These are phyloP conservation scores for Aspergillus saccharolyticus DNA, from an alignment of 495 filamentous ascomycete species.

Conservation along the genomic window DNA sequence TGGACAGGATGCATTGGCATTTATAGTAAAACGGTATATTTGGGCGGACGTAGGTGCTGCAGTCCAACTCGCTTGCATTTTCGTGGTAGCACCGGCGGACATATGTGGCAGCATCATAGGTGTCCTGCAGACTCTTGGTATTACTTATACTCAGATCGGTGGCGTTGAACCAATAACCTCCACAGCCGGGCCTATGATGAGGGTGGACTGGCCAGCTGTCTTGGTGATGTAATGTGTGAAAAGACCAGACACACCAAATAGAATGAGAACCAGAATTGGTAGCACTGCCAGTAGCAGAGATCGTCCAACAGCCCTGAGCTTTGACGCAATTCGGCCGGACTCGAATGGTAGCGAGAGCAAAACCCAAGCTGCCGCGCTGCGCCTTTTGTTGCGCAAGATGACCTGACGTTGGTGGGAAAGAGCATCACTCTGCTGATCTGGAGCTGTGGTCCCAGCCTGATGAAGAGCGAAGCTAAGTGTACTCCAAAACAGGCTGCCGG, in stretches of 20 bases:
- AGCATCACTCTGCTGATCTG: neutral
- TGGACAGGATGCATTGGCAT: constrained; percentile 12
- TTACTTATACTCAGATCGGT: neutral
- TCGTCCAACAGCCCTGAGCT: neutral
- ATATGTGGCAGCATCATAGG: constrained; percentile 4
- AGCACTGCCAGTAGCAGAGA: neutral
- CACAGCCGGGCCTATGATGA: neutral
- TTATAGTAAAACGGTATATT: constrained; percentile 3
- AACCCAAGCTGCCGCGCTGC: neutral
- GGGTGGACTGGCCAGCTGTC: neutral
- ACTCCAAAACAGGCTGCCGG: constrained; percentile 33
- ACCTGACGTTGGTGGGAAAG: constrained; percentile 1
- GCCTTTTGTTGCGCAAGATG: constrained; percentile 1
- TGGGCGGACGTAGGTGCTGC: neutral
- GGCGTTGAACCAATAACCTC: neutral
- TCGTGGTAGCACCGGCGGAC: constrained; percentile 6
- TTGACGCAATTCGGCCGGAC: neutral
- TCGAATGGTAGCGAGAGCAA: neutral
- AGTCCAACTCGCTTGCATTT: neutral
- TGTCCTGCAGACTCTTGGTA: constrained; percentile 1
- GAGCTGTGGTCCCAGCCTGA: constrained; percentile 18
- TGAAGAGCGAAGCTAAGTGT: constrained; percentile 37
- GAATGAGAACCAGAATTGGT: neutral
- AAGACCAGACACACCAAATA: neutral
- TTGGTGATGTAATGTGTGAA: constrained; percentile 1